These are phyloP conservation scores for Thinopyrum elongatum DNA, from an alignment of 176 grass and related monocot species.

Conservation along the genomic window DNA sequence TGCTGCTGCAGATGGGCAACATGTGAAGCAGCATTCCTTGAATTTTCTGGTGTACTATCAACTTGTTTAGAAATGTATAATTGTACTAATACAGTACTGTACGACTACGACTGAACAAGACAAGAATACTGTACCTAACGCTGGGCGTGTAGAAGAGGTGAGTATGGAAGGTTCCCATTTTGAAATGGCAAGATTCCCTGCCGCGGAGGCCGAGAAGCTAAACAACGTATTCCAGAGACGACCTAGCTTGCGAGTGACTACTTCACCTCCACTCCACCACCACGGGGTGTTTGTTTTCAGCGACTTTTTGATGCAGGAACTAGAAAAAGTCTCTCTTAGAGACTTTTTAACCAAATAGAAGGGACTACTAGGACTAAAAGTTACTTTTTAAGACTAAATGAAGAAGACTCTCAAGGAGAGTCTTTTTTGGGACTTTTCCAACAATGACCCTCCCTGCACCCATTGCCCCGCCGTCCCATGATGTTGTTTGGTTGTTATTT, in stretches of 20 bases:
- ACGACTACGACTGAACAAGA: background rate
- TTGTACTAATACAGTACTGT: background rate
- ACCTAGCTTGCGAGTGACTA: constrained; percentile 16
- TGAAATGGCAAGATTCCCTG: constrained; percentile 23
- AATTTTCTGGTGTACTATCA: background rate
- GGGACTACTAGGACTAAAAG: no score
- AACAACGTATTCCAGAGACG: background rate
- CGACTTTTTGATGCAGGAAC: no score
- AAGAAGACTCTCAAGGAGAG: no score
- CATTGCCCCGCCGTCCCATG: no score
- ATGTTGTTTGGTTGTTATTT: no score
- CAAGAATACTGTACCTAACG: background rate
- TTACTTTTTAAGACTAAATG: no score
- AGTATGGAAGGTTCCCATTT: constrained; percentile 44
- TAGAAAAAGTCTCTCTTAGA: no score
- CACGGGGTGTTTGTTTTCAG: background rate
- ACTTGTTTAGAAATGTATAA: background rate
- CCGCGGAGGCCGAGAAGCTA: background rate
- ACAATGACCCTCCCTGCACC: no score
- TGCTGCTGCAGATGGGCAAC: no score
- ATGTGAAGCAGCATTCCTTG: background rate
- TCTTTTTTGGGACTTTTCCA: no score
- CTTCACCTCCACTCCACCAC: no score
- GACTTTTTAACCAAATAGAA: no score
- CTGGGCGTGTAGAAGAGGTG: background rate